Conservation (phyloP, 139 green algal species). For the Picochlorum sp. region DNA sequence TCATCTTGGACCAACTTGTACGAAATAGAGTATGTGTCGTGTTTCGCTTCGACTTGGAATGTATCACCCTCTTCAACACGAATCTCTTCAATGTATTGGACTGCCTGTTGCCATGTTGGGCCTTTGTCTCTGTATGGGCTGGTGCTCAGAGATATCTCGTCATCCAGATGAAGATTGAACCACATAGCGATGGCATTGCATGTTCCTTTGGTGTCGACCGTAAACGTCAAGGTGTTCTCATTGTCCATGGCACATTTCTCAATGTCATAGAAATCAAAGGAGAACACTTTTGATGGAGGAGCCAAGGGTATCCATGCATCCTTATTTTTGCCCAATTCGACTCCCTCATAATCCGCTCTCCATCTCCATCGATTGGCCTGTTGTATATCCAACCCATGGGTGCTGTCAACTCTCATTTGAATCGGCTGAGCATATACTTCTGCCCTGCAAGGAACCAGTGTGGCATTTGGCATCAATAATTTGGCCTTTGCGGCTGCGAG, state of each 20-base stretch:
- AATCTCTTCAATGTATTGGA: slow-evolving; percentile 60
- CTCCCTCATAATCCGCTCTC: slow-evolving; percentile 56
- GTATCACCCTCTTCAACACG: slow-evolving; percentile 23
- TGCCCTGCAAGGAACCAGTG: slow-evolving; percentile 42
- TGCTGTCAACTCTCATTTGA: slow-evolving; percentile 35
- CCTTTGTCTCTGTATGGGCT: slow-evolving; percentile 44
- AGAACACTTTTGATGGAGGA: slow-evolving; percentile 33
- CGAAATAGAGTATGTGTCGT: slow-evolving; percentile 58
- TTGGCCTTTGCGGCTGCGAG: slow-evolving; percentile 38
- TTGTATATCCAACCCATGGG: slow-evolving; percentile 37
- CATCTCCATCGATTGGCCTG: slow-evolving; percentile 51
- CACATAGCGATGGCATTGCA: slow-evolving; percentile 73
- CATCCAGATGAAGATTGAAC: slow-evolving; percentile 68
- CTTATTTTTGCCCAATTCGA: slow-evolving; percentile 42
- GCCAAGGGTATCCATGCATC: slow-evolving; percentile 44
- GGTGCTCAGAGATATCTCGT: slow-evolving; percentile 36
- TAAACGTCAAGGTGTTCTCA: slow-evolving; percentile 4
- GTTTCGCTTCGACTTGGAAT: slow-evolving; percentile 32
- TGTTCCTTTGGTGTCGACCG: slow-evolving; percentile 18
- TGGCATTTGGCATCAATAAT: slow-evolving; percentile 40
- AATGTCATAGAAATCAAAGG: slow-evolving; percentile 60
- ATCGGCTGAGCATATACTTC: slow-evolving; percentile 56
- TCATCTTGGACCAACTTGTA: slow-evolving; percentile 17
- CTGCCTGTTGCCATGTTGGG: slow-evolving; percentile 55
- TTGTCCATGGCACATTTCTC: slow-evolving; percentile 35